These are phyloP conservation scores for Mucor plumbeus DNA, from an alignment of 371 early-diverging fungal genomes.

Conservation along the genomic window DNA sequence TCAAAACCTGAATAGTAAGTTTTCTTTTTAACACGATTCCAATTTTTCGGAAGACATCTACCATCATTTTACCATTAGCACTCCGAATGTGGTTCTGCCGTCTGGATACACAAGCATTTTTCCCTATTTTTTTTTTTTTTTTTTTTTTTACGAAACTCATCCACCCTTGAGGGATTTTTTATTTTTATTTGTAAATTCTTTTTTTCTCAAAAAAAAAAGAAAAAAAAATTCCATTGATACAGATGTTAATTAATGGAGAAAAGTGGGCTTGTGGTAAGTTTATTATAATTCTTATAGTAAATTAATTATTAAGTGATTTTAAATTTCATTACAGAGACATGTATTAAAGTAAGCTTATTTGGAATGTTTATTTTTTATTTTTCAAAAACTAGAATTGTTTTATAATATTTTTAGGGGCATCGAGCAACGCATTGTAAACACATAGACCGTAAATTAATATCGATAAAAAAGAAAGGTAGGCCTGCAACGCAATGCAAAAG, in stretches of 20 bases:
- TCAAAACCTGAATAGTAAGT: too few relatives aligned
- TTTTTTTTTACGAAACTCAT: background rate
- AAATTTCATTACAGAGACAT: constrained; percentile 37
- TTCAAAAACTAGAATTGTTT: background rate
- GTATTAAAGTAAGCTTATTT: constrained; percentile 39
- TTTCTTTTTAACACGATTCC: background rate
- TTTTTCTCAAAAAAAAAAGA: constrained; percentile 71
- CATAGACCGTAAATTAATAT: constrained; percentile 64
- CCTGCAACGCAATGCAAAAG: constrained; percentile 81
- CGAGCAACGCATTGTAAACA: constrained; percentile 67
- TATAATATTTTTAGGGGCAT: constrained; percentile 52
- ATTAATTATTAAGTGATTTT: background rate
- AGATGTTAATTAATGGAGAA: constrained; percentile 33
- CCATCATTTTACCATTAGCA: background rate
- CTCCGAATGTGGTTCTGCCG: background rate
- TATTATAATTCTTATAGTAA: background rate
- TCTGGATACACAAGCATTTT: background rate
- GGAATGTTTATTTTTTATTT: background rate
- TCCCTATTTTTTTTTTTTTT: too few relatives aligned
- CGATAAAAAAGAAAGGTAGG: constrained; percentile 79
- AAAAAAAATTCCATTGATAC: constrained; percentile 28
- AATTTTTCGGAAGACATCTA: background rate
- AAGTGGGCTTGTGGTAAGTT: constrained; percentile 39
- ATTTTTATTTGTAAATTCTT: background rate
- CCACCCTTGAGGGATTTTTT: background rate